Percentiles rank a stretch among this genome's conserved stretches.
Evolutionary conservation across 1,284 basidiomycete genomes (phyloP).

Genomic region (Ceratobasidium theobromae): DNA sequence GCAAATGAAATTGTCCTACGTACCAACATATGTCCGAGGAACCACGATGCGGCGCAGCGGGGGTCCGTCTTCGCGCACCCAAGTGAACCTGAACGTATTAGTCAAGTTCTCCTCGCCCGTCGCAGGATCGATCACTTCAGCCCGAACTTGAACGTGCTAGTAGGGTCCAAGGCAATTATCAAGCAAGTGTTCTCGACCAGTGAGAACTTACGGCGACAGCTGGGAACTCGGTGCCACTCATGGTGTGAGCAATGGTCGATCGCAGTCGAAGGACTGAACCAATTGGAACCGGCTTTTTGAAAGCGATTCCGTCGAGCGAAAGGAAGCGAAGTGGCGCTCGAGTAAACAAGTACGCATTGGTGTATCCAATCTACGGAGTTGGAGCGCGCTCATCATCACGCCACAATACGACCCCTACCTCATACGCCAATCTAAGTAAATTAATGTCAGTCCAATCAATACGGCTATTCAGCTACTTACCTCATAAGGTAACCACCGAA

Average conservation of each 20-base stretch:
- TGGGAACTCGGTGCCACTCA: constrained; percentile 49
- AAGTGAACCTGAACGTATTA: constrained; percentile 73
- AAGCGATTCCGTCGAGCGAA: constrained; percentile 76
- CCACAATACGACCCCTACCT: no score
- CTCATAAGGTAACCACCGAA: constrained; percentile 58
- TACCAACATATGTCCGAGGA: constrained; percentile 69
- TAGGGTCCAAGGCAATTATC: constrained; percentile 29
- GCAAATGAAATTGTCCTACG: constrained; percentile 35
- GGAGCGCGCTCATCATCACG: no score
- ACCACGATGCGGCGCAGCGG: constrained; percentile 59
- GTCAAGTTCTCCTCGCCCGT: constrained; percentile 68
- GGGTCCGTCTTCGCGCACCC: constrained; percentile 50
- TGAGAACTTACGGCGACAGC: constrained; percentile 53
- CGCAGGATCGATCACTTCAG: constrained; percentile 72
- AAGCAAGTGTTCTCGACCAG: constrained; percentile 36
- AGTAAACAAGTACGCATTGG: constrained; percentile 71
- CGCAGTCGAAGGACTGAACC: constrained; percentile 74
- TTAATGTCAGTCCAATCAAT: not conserved
- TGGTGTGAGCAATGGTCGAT: constrained; percentile 64
- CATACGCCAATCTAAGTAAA: constrained; percentile 55
- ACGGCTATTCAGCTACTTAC: not conserved
- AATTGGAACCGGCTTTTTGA: constrained; percentile 78
- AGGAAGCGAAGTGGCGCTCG: constrained; percentile 68
- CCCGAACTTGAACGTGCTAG: constrained; percentile 71
- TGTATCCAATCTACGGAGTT: constrained; percentile 70